Conservation (phyloP, 169 alveolate genomes). For the Plasmodium ovale region DNA sequence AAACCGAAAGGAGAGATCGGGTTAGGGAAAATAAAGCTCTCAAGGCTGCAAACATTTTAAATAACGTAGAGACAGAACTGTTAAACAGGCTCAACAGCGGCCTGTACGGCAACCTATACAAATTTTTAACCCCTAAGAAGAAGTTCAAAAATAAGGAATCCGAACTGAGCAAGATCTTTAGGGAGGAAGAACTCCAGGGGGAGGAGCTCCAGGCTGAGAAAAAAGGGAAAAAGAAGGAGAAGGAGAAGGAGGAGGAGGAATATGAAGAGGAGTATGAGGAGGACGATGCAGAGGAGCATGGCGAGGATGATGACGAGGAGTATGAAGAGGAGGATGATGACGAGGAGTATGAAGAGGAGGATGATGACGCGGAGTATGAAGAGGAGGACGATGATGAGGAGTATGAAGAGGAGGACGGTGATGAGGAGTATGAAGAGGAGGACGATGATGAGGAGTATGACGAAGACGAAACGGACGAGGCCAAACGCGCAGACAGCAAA, state of each 20-base stretch:
- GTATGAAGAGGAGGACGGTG: constrained; percentile 4
- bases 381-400: constrained; percentile 21
- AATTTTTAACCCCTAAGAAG: constrained; percentile 56
- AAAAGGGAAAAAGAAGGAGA: neutral
- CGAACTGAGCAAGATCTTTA: constrained; percentile 35
- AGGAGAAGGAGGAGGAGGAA: neutral
- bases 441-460: neutral
- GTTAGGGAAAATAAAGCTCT: constrained; percentile 97
- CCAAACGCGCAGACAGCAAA: neutral
- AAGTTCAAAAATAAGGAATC: constrained; percentile 66
- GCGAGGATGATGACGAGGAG: constrained; percentile 31
- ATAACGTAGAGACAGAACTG: constrained; percentile 96
- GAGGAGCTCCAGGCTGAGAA: neutral
- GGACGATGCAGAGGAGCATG: neutral
- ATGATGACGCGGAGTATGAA: neutral
- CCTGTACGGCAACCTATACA: constrained; percentile 62
- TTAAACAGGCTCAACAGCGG: constrained; percentile 94
- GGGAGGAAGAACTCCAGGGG: neutral
- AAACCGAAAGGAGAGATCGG: constrained; percentile 98
- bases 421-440: neutral
- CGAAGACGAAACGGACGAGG: constrained; percentile 12
- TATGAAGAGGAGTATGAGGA: neutral
- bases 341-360: constrained; percentile 16
- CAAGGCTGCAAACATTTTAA: constrained; percentile 97
- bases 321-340: constrained; percentile 14